Evolutionary conservation across 2,329 filamentous ascomycete genomes (phyloP), one percentile per base, ranked within the genome.

Genomic region (Penicillium sp.): DNA sequence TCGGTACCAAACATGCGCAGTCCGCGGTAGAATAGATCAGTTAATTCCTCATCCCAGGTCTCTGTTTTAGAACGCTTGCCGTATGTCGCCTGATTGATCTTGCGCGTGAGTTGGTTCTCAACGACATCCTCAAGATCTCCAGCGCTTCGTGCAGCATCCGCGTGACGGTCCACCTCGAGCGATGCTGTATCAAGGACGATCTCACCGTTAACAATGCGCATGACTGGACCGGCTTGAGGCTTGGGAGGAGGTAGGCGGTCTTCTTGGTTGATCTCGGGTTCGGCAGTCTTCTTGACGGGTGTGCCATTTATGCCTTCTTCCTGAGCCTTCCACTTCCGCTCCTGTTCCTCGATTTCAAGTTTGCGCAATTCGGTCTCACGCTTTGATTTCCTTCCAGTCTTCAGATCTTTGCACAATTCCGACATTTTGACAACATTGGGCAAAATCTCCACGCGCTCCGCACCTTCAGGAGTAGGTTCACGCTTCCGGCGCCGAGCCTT

Each of bases 1-100:
- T 87, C 84, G 0, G 83, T 86, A 33, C 84, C 84, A 61, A 85
- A 86, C 74, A 82, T 83, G 18, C 77, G 74, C 13, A 87, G 72
- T 1, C 81, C 83, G 42, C 84, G 76, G 65, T 86, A 87, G 65
- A 87, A 87, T 10, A 79, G 64, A 39, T 85, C 80, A 0, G 84
- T 86, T 57, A 79, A 70, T 13, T 83, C 78, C 47, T 79, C 76
- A 45, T 77, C 78, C 84, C 84, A 87, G 0, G 74, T 72, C 54
- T 80, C 77, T 8, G 71, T 74, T 57, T 81, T 81, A 65, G 79
- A 71, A 62, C 79, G 69, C 70, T 70, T 79, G 54, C 69, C 79
- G 65, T 72, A 79, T 52, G 74, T 73, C 13, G 70, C 68, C 55
- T 74, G 70, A 43, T 77, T 79, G 56, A 79, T 70, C 51, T 75